Conservation (phyloP, 495 filamentous ascomycete species). For the Schizothecium vesticola region DNA sequence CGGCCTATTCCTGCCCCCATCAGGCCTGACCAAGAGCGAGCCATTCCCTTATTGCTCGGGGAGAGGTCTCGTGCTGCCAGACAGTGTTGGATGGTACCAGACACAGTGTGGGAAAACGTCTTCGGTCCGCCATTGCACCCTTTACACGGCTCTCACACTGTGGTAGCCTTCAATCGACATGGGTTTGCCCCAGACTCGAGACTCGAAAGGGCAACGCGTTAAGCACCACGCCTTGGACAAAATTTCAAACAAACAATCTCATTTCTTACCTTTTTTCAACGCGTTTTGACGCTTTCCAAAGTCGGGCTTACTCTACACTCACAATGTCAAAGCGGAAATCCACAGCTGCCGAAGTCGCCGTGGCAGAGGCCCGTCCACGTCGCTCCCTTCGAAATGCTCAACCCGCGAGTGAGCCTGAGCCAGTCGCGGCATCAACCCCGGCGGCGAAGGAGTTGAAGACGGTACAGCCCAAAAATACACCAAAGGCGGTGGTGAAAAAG, state of each 20-base stretch:
- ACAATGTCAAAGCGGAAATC: constrained; percentile 41
- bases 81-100: neutral
- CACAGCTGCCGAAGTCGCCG: constrained; percentile 3
- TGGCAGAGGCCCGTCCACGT: constrained; percentile 12
- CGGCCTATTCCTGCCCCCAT: neutral
- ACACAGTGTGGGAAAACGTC: neutral
- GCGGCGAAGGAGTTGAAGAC: neutral
- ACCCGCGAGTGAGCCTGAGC: neutral
- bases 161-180: neutral
- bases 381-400: constrained; percentile 19
- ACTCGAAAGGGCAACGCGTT: neutral
- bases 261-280: neutral
- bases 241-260: neutral
- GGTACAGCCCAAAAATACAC: neutral
- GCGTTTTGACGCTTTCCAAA: neutral
- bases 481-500: neutral
- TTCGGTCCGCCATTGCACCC: neutral
- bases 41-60: neutral
- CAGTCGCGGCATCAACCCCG: neutral
- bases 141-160: neutral
- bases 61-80: neutral
- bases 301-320: neutral
- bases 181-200: neutral
- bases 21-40: neutral
- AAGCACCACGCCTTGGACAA: neutral